Evolutionary conservation across 306 rosid genomes (phyloP).

Genomic region (Pterocarpus macrocarpus): DNA sequence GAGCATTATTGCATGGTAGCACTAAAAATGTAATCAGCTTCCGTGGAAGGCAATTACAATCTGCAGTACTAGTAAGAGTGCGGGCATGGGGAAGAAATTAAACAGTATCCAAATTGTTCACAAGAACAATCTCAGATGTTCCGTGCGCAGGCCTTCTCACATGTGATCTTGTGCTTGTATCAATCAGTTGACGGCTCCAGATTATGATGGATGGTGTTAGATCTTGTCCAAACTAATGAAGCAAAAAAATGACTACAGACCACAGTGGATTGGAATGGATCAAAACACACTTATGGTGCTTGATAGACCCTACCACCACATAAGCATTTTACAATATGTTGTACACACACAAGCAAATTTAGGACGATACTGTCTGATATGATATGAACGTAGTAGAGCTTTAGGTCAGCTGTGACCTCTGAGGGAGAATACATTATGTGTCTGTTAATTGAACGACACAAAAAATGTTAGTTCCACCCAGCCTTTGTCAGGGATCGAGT

Average conservation of each 20-base stretch:
- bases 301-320: slow-evolving; percentile 50
- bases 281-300: slow-evolving; percentile 44
- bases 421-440: slow-evolving; percentile 54
- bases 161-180: not conserved
- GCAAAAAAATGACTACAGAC: slow-evolving; percentile 50
- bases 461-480: slow-evolving; percentile 46
- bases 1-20: no score
- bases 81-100: no score
- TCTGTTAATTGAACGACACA: slow-evolving; percentile 52
- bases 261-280: slow-evolving; percentile 17
- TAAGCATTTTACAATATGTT: slow-evolving; percentile 10
- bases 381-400: slow-evolving; percentile 54
- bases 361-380: slow-evolving; percentile 52
- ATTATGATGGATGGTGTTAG: slow-evolving; percentile 60
- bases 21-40: no score
- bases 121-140: no score
- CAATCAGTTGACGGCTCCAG: slow-evolving; percentile 44
- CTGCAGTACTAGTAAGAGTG: no score
- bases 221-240: slow-evolving; percentile 65
- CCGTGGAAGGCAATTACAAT: no score
- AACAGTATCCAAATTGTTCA: no score
- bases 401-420: slow-evolving; percentile 48
- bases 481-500: slow-evolving; percentile 50
- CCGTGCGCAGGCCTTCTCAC: no score
- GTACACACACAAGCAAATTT: slow-evolving; percentile 9